Evolutionary conservation across 768 basidiomycete genomes (phyloP), one percentile per base, ranked within the genome.

Genomic region (Suillus sp.): DNA sequence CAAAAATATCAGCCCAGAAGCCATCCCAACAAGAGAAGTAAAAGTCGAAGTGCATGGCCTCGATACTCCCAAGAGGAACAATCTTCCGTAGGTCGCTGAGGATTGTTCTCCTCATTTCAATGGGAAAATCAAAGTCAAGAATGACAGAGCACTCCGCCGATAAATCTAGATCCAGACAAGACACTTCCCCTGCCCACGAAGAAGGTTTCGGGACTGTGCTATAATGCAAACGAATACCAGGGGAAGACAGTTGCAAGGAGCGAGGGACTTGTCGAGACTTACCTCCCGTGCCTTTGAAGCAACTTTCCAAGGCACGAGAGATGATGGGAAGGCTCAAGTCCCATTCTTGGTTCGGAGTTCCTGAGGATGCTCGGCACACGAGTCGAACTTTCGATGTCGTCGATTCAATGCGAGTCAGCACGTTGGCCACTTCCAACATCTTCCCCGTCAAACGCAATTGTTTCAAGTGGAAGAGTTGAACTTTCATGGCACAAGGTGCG

Each of bases 351-450:
- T 10, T 16, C 11, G 51, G 18, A 54, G 13, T 6, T 25, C n/a
- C 54, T 10, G 35, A 38, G 16, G 16, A 38, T 37, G 37, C 54
- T 13, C 22, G 48, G 48, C 55, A 56, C 18, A 22, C 35, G 1
- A 56, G 35, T 25, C 5, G 35, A 38, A 56, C 32, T 38, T 56
- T 35, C 35, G 37, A 10, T 3, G 14, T 25, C 27, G 35, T 8
- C 37, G 32, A 56, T 16, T 37, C 14, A 25, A 56, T 11, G 9
- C 35, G 18, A 38, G 22, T 10, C 25, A 56, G 35, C 35, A 56
- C 37, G 9, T 56, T 56, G 55, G n/a, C 35, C 16, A 56, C 55
- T 56, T 56, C 55, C 37, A 38, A 10, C 22, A 56, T 38, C 25
- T 25, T 56, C 16, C 22, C 55, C 9, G 22, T 22, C 25, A 56